phyloP scores from a whole-genome alignment of 2,329 filamentous ascomycete genomes.

The Neofusicoccum laricinum region DNA sequence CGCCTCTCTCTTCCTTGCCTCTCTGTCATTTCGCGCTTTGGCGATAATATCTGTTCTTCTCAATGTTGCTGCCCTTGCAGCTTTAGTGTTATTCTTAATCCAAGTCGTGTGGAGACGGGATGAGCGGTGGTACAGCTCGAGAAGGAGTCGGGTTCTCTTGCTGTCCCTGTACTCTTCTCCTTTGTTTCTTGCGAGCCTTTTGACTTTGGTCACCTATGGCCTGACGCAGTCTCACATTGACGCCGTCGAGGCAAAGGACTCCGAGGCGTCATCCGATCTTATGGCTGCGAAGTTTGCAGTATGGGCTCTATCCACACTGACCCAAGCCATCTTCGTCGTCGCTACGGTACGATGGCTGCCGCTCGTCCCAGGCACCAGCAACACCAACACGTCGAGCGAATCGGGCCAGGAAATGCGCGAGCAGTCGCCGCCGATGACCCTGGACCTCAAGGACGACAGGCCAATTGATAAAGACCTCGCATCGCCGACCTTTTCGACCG shows the following conservation, averaged over 20 bases:
- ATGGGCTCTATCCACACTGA: constrained; percentile 31
- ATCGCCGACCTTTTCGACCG: constrained; percentile 34
- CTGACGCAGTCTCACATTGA: constrained; percentile 12
- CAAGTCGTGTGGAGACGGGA: constrained; percentile 24
- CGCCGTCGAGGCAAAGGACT: constrained; percentile 11
- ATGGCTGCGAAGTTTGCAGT: constrained; percentile 36
- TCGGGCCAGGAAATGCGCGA: constrained; percentile 35
- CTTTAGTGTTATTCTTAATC: constrained; percentile 18
- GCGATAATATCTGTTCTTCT: constrained; percentile 31
- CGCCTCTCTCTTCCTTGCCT: constrained; percentile 27
- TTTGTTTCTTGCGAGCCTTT: constrained; percentile 21
- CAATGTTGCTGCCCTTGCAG: constrained; percentile 26
- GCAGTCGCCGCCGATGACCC: constrained; percentile 23
- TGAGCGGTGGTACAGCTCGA: constrained; percentile 3
- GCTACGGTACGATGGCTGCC: constrained; percentile 17
- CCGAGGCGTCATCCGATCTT: constrained; percentile 21
- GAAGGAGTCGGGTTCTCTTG: constrained; percentile 22
- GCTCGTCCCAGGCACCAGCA: constrained; percentile 19
- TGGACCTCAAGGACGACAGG: constrained; percentile 15
- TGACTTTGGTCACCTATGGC: constrained; percentile 10
- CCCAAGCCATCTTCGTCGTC: constrained; percentile 29
- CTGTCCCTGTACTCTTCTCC: constrained; percentile 23
- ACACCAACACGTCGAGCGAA: constrained; percentile 24
- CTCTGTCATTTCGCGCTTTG: constrained; percentile 26
- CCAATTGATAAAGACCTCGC: constrained; percentile 20